These are phyloP conservation scores for Phytophthora lateralis DNA, from an alignment of 352 stramenopile species.

Conservation along the genomic window DNA sequence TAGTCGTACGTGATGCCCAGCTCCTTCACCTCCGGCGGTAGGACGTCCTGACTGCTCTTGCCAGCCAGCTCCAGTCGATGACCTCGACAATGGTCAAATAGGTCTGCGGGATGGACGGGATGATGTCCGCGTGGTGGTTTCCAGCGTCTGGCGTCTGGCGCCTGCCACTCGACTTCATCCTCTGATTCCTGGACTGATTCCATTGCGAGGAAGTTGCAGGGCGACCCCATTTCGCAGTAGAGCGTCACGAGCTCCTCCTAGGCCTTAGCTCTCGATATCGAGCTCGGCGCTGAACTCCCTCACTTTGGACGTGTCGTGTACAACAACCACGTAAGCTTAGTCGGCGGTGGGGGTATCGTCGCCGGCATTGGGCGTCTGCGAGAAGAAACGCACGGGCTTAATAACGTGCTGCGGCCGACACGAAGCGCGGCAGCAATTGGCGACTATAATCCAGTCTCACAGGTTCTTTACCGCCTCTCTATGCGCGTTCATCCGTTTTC, in stretches of 20 bases:
- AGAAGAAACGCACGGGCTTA: conserved; percentile 19
- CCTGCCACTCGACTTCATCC: conserved; percentile 55
- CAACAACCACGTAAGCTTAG: conserved; percentile 77
- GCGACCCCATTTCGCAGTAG: conserved; percentile 76
- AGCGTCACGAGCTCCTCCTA: conserved; percentile 86
- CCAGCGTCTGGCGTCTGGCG: conserved; percentile 65
- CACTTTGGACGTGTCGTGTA: conserved; percentile 64
- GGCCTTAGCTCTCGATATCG: conserved; percentile 65
- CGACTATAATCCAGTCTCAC: not conserved
- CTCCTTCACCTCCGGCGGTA: too few species aligned
- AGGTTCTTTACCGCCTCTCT: not conserved
- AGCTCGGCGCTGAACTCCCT: conserved; percentile 87
- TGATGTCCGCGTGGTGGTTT: conserved; percentile 79
- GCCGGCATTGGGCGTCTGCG: conserved; percentile 18
- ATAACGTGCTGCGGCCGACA: too few species aligned
- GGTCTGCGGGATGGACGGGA: conserved; percentile 60
- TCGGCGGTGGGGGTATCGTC: conserved; percentile 34
- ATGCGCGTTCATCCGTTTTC: not conserved
- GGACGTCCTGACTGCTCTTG: too few species aligned
- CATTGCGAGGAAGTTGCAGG: conserved; percentile 63
- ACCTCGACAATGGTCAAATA: conserved; percentile 83
- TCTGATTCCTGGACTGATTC: not conserved
- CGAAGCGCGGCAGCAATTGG: conserved; percentile 2
- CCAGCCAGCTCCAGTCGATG: conserved; percentile 74
- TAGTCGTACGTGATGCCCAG: too few species aligned